Evolutionary conservation across 2,329 filamentous ascomycete genomes (phyloP).

Genomic region (Ophiocordyceps polyrhachis-furcata): DNA sequence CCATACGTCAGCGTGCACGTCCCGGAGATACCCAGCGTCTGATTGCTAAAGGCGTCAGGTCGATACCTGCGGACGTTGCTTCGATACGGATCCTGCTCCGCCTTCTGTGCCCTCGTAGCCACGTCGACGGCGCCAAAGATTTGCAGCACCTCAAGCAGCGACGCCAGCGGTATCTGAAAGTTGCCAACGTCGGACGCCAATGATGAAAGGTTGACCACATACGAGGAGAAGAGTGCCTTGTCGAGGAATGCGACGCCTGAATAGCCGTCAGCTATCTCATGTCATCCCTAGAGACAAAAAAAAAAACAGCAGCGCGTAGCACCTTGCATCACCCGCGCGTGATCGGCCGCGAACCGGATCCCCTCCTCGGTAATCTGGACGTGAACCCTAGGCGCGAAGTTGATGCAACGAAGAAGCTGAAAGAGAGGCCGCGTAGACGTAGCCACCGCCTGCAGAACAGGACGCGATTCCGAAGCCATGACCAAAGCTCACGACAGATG

Average conservation of each 20-base stretch:
- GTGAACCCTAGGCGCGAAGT: conserved; percentile 37
- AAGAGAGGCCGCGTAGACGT: conserved; percentile 62
- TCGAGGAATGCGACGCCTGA: conserved; percentile 54
- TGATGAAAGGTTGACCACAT: conserved; percentile 40
- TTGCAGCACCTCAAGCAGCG: conserved; percentile 82
- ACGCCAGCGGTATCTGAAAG: conserved; percentile 75
- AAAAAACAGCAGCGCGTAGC: conserved; percentile 7
- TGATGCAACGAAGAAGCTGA: conserved; percentile 39
- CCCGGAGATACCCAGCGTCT: conserved; percentile 64
- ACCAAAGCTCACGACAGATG: conserved; percentile 2
- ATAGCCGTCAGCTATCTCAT: neutral
- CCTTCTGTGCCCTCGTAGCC: conserved; percentile 35
- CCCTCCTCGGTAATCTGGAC: conserved; percentile 69
- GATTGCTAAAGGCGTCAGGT: conserved; percentile 63
- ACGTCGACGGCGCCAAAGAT: conserved; percentile 80
- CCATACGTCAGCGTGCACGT: conserved; percentile 71
- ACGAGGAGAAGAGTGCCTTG: conserved; percentile 74
- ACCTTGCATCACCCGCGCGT: conserved; percentile 85
- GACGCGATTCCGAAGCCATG: conserved; percentile 19
- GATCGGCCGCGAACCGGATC: conserved; percentile 73
- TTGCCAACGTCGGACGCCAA: conserved; percentile 33
- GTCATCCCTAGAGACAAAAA: neutral
- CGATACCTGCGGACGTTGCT: conserved; percentile 44
- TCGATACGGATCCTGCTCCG: conserved; percentile 40
- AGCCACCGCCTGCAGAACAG: conserved; percentile 56